Evolutionary conservation across 192 early-diverging fungal species (phyloP).

Genomic region (Jimgerdemannia flammicorona): DNA sequence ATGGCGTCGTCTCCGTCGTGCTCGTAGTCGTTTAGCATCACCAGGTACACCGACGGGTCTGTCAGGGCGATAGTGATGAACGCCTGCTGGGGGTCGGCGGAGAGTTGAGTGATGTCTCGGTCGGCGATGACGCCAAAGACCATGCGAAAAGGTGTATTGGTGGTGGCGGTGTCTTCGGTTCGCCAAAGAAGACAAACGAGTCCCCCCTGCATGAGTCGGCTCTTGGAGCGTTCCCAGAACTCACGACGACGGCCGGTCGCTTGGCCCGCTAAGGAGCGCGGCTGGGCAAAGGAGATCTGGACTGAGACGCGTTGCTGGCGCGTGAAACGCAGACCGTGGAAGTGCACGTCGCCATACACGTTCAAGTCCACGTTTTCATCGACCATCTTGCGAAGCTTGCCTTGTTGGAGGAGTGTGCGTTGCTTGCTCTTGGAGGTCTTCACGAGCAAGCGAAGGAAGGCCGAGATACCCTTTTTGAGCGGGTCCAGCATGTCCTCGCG

Average conservation of each 20-base stretch:
- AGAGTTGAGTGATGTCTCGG: conserved; percentile 24
- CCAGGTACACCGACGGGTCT: conserved; percentile 20
- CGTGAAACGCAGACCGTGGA: neutral
- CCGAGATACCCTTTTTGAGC: conserved; percentile 34
- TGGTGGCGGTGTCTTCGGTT: neutral
- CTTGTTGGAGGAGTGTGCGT: neutral
- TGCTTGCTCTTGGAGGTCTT: conserved; percentile 14
- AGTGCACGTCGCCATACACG: conserved; percentile 9
- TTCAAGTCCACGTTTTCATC: conserved; percentile 13
- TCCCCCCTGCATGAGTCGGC: conserved; percentile 38
- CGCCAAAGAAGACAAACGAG: conserved; percentile 39
- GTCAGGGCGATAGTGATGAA: conserved; percentile 27
- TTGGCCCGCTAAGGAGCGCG: conserved; percentile 3
- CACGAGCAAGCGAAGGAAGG: conserved; percentile 28
- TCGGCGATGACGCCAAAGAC: conserved; percentile 38
- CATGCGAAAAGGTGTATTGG: conserved; percentile 13
- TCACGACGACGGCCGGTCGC: conserved; percentile 17
- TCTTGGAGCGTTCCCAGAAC: conserved; percentile 42
- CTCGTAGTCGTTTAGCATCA: conserved; percentile 10
- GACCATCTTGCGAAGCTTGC: conserved; percentile 20
- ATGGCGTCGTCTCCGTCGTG: neutral
- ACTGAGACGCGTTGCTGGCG: neutral
- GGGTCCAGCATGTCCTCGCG: conserved; percentile 53
- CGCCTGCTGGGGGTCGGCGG: conserved; percentile 5
- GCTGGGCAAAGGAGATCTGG: conserved; percentile 9